A percentile compares a stretch with the other conserved stretches of the same genome.
phyloP scores from a whole-genome alignment of 805 yeast genomes.

The Cyberlindnera maclurae region DNA sequence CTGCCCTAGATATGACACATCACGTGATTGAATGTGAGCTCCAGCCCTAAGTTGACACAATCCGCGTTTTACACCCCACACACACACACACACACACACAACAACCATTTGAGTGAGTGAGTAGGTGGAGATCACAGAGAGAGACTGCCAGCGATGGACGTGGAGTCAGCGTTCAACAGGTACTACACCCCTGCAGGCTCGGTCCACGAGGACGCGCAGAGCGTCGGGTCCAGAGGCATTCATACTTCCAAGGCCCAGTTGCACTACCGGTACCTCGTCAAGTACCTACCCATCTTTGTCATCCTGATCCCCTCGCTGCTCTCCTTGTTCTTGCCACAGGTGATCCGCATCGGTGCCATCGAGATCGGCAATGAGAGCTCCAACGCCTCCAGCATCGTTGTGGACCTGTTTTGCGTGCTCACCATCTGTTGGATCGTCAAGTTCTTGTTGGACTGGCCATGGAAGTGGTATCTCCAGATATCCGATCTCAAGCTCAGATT shows the following conservation, averaged over 20 bases:
- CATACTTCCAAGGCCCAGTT: slow-evolving; percentile 1
- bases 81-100: no score
- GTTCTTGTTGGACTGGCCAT: slow-evolving; percentile 34
- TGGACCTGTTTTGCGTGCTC: slow-evolving; percentile 28
- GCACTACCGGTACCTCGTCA: slow-evolving; percentile 12
- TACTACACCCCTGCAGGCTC: no score
- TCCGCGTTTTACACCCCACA: no score
- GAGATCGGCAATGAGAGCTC: slow-evolving; percentile 9
- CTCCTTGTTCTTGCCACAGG: slow-evolving; percentile 13
- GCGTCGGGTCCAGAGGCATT: no score
- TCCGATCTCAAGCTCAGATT: slow-evolving; percentile 12
- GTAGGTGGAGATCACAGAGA: no score
- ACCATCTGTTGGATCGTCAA: slow-evolving; percentile 30
- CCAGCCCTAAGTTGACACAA: no score
- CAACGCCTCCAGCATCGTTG: slow-evolving; percentile 19
- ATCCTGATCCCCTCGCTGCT: slow-evolving; percentile 16
- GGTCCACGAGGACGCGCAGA: no score
- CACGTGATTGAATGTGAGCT: no score
- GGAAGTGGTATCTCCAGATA: slow-evolving; percentile 32
- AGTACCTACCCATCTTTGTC: slow-evolving; percentile 14
- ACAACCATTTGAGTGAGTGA: no score
- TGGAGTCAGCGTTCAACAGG: no score
- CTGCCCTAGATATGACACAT: not conserved
- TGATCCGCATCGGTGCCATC: slow-evolving; percentile 7
- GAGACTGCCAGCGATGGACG: no score